Conservation (phyloP, 495 filamentous ascomycete species). For the Hypoxylon crocopeplum region DNA sequence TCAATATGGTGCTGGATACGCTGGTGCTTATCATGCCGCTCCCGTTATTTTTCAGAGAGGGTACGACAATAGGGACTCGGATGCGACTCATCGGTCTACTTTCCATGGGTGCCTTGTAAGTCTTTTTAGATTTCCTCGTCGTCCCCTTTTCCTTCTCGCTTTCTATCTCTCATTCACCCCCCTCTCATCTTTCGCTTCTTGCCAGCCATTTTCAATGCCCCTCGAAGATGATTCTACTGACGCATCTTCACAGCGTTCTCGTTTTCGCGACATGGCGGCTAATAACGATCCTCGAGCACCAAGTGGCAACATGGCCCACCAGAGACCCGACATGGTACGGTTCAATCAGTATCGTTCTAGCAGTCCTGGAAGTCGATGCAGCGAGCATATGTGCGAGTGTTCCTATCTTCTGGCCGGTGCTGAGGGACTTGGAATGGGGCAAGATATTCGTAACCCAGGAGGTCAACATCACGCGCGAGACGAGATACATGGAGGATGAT, state of each 20-base stretch:
- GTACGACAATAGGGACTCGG: slow-evolving; percentile 22
- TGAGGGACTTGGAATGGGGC: slow-evolving; percentile 23
- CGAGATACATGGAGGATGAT: slow-evolving; percentile 32
- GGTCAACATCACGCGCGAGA: slow-evolving; percentile 41
- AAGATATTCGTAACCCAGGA: slow-evolving; percentile 43
- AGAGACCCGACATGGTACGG: slow-evolving; percentile 47
- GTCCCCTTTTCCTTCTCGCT: no score
- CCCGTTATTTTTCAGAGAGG: slow-evolving; percentile 40
- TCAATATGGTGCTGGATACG: slow-evolving; percentile 44
- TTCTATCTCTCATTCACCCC: not conserved
- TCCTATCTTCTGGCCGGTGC: slow-evolving; percentile 43
- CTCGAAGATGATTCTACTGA: not conserved
- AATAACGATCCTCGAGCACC: slow-evolving; percentile 37
- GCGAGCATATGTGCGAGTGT: slow-evolving; percentile 48
- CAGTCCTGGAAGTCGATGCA: slow-evolving; percentile 40
- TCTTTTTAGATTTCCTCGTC: not conserved
- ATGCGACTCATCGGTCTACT: slow-evolving; percentile 37
- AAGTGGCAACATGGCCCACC: slow-evolving; percentile 37
- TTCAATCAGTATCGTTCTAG: slow-evolving; percentile 41
- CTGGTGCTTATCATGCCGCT: slow-evolving; percentile 43
- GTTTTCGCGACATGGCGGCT: slow-evolving; percentile 44
- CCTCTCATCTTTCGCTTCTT: not conserved
- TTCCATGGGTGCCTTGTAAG: slow-evolving; percentile 41
- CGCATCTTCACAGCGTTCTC: slow-evolving; percentile 32
- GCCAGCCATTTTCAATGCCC: no score